Evolutionary conservation across 1,139 yeast species (phyloP).

Genomic region (Diutina pseudorugosa): DNA sequence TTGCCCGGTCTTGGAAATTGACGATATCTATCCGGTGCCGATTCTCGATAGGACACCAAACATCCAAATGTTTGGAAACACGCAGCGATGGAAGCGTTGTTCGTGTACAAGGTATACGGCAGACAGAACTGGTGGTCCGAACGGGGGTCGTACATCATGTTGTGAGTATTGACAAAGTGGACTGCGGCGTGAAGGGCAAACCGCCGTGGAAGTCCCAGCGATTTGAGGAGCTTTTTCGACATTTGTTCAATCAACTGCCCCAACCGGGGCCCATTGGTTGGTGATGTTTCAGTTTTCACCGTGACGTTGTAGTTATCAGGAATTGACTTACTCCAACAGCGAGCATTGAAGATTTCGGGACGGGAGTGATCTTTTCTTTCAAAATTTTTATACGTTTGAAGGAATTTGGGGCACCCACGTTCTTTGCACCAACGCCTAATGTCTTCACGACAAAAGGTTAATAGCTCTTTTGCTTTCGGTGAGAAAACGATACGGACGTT

Average conservation of each 20-base stretch:
- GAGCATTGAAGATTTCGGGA: neutral
- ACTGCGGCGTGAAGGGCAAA: neutral
- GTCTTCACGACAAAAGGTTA: neutral
- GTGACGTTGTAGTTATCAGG: no score
- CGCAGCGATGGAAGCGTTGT: neutral
- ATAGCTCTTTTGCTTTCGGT: no score
- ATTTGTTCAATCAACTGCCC: neutral
- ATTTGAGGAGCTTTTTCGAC: neutral
- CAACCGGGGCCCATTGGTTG: neutral
- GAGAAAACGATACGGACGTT: no score
- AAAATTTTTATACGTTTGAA: no score
- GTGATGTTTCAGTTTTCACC: no score
- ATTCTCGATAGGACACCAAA: neutral
- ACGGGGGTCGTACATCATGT: neutral
- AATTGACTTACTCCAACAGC: neutral
- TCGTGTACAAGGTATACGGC: neutral
- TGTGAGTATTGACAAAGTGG: neutral
- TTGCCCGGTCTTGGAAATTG: neutral
- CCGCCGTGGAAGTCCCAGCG: neutral
- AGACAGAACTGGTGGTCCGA: neutral
- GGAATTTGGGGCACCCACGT: no score
- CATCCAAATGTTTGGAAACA: neutral
- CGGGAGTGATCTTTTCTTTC: neutral
- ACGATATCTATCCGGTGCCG: neutral
- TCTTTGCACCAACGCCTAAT: neutral